These are phyloP conservation scores for Ophiorrhiza pumila DNA, from an alignment of 257 asterid genomes.

Conservation along the genomic window DNA sequence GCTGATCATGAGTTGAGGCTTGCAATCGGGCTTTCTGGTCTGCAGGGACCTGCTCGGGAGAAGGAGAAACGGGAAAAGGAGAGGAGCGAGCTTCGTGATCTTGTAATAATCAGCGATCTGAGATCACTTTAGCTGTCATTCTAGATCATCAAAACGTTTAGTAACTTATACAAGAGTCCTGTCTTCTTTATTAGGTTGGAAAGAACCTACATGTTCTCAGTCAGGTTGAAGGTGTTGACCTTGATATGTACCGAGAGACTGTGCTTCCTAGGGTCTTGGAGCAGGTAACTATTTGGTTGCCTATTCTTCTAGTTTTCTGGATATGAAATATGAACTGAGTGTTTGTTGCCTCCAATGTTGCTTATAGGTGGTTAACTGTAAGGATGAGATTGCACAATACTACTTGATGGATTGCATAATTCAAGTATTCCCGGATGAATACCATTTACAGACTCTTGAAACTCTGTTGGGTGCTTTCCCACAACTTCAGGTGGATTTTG, in stretches of 20 bases:
- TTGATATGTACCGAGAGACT: conserved; percentile 84
- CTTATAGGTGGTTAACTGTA: conserved; percentile 89
- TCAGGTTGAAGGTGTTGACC: conserved; percentile 99
- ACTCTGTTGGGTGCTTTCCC: conserved; percentile 92
- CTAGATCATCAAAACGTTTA: conserved; percentile 19
- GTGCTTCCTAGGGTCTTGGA: conserved; percentile 96
- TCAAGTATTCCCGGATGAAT: conserved; percentile 99
- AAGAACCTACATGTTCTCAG: conserved; percentile 96
- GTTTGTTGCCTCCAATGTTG: conserved; percentile 13
- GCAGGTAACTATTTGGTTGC: conserved; percentile 57
- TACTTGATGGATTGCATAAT: conserved; percentile 98
- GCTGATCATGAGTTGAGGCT: conserved; percentile 43
- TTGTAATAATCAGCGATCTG: conserved; percentile 47
- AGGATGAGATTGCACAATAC: conserved; percentile 93
- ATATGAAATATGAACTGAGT: background rate
- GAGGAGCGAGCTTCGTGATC: conserved; percentile 99
- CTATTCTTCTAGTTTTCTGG: background rate
- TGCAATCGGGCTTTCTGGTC: conserved; percentile 43
- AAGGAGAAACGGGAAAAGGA: conserved; percentile 95
- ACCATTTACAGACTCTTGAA: conserved; percentile 97
- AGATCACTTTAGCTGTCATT: conserved; percentile 19
- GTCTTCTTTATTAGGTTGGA: conserved; percentile 70
- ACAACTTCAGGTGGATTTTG: conserved; percentile 82
- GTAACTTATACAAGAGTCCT: conserved; percentile 30
- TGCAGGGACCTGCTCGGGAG: conserved; percentile 96